Percentiles rank a stretch among this genome's conserved stretches.
Evolutionary conservation across 2,329 filamentous ascomycete species (phyloP).

Genomic region (Aspergillus pseudonomiae): DNA sequence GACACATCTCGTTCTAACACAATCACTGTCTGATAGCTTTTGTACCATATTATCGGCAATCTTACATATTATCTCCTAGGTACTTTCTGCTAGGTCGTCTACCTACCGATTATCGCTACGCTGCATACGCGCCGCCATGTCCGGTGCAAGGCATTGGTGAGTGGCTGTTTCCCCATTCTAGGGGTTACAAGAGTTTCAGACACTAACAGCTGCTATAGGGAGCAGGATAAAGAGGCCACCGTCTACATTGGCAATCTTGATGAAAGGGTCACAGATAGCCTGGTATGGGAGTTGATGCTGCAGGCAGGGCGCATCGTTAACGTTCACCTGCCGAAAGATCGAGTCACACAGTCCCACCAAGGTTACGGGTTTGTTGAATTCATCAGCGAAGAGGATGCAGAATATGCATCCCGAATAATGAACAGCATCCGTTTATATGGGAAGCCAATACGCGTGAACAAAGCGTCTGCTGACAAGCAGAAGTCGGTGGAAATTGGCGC

Average conservation of each 20-base stretch:
- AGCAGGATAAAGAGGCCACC: conserved; percentile 97
- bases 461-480: conserved; percentile 89
- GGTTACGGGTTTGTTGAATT: conserved; percentile 99
- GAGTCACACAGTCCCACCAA: conserved; percentile 94
- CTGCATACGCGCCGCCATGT: conserved; percentile 54
- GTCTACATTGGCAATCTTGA: conserved; percentile 99
- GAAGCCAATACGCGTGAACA: conserved; percentile 96
- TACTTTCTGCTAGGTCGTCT: background rate
- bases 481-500: conserved; percentile 91
- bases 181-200: background rate
- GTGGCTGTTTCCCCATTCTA: conserved; percentile 4
- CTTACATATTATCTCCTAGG: background rate
- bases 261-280: conserved; percentile 85
- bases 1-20: background rate
- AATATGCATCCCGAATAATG: conserved; percentile 95
- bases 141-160: conserved; percentile 76
- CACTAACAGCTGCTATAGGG: conserved; percentile 58
- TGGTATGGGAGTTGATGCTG: conserved; percentile 97
- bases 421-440: conserved; percentile 92
- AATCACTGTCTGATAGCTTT: background rate
- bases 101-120: conserved; percentile 5
- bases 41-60: background rate
- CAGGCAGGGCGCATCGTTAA: conserved; percentile 97
- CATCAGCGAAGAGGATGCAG: conserved; percentile 90
- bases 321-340: conserved; percentile 96